These are phyloP conservation scores for Talaromyces islandicus DNA, from an alignment of 2,329 filamentous ascomycete genomes.

Conservation along the genomic window DNA sequence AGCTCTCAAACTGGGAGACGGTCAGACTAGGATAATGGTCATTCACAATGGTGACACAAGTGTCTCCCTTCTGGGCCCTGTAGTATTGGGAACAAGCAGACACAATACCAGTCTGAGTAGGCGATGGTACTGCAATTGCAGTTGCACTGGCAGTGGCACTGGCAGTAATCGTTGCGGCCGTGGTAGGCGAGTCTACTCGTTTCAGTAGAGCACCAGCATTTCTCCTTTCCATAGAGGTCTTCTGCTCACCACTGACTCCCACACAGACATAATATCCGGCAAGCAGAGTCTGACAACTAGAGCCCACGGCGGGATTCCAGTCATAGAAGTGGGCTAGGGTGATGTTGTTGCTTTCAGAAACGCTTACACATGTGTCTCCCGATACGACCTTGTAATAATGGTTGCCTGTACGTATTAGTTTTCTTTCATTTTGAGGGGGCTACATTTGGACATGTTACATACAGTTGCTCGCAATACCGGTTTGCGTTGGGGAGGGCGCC, in stretches of 20 bases:
- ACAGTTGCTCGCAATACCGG: conserved; percentile 12
- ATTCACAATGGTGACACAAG: conserved; percentile 17
- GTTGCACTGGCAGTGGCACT: background rate
- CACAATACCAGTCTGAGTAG: conserved; percentile 12
- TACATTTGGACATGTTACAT: background rate
- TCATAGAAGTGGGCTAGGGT: conserved; percentile 15
- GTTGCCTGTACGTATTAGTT: background rate
- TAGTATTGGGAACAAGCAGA: conserved; percentile 20
- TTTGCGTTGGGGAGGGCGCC: conserved; percentile 13
- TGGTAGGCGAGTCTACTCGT: background rate
- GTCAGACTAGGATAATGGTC: conserved; percentile 12
- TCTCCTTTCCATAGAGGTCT: background rate
- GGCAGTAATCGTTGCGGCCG: background rate
- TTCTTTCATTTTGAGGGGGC: background rate
- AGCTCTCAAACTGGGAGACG: conserved; percentile 12
- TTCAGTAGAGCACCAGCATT: background rate
- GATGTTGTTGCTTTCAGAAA: conserved; percentile 8
- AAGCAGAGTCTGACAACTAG: conserved; percentile 20
- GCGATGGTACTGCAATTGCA: background rate
- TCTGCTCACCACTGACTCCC: conserved; percentile 1
- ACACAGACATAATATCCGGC: conserved; percentile 20
- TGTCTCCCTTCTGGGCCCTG: conserved; percentile 16
- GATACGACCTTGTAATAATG: conserved; percentile 14
- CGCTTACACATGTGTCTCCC: conserved; percentile 13
- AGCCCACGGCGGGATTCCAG: conserved; percentile 27